These are phyloP conservation scores for Cyclostephanos invisitatus DNA, from an alignment of 108 stramenopile species.

Conservation along the genomic window DNA sequence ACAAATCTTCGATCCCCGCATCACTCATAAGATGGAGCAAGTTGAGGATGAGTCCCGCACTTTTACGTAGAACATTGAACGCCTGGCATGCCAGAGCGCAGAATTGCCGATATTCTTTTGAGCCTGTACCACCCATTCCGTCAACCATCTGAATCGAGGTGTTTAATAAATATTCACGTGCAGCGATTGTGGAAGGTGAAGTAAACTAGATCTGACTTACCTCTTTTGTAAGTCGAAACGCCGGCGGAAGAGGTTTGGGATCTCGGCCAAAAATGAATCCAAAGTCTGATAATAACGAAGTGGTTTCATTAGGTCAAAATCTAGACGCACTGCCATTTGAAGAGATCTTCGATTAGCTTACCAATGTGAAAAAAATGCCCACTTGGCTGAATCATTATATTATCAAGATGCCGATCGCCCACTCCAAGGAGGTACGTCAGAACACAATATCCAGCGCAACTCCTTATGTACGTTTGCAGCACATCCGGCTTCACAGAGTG, in stretches of 20 bases:
- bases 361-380: constrained; percentile 90
- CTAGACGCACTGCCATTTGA: not conserved
- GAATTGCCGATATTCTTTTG: constrained; percentile 89
- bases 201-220: constrained; percentile 27
- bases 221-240: constrained; percentile 89
- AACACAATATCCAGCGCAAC: constrained; percentile 90
- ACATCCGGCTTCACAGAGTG: constrained; percentile 57
- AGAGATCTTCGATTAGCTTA: constrained; percentile 17
- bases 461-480: constrained; percentile 74
- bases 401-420: constrained; percentile 87
- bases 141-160: constrained; percentile 81
- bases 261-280: constrained; percentile 91
- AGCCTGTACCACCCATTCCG: constrained; percentile 94
- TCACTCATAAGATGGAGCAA: constrained; percentile 96
- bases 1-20: constrained; percentile 96
- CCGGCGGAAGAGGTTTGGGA: constrained; percentile 95
- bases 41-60: constrained; percentile 95
- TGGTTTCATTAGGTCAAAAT: not conserved
- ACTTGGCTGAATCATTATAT: constrained; percentile 77
- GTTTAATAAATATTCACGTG: not conserved
- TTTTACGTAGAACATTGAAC: constrained; percentile 93
- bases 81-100: constrained; percentile 94
- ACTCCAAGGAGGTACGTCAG: constrained; percentile 87
- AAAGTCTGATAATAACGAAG: constrained; percentile 43
- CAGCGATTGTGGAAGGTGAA: not conserved